Conservation (phyloP, 805 yeast genomes). For the Martiniozyma abietophila region DNA sequence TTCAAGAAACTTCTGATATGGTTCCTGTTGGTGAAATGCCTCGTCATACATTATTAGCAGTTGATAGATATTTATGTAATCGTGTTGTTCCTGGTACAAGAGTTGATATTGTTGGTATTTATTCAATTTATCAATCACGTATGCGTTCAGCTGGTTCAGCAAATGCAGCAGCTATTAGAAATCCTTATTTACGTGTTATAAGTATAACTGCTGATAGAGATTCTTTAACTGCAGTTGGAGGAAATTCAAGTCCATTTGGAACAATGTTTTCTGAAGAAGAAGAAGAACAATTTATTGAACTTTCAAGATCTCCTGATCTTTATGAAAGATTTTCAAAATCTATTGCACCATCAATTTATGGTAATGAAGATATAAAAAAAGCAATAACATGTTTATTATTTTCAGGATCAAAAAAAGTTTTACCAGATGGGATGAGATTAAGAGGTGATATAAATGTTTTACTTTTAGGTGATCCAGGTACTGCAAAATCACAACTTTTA, state of each 20-base stretch:
- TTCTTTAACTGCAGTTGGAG: conserved; percentile 34
- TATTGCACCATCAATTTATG: conserved; percentile 95
- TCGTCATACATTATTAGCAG: conserved; percentile 77
- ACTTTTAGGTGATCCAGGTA: conserved; percentile 96
- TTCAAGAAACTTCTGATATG: conserved; percentile 97
- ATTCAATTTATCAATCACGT: conserved; percentile 79
- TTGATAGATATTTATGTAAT: conserved; percentile 85
- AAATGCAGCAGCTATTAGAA: conserved; percentile 77
- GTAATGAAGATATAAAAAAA: conserved; percentile 85
- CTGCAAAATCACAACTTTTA: conserved; percentile 93
- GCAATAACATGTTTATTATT: conserved; percentile 85
- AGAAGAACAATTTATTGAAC: conserved; percentile 77
- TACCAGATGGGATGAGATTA: conserved; percentile 94
- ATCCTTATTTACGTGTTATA: conserved; percentile 79
- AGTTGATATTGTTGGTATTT: conserved; percentile 85
- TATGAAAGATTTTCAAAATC: conserved; percentile 80
- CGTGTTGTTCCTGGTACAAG: conserved; percentile 91
- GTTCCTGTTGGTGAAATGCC: conserved; percentile 99
- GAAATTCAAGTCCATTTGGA: conserved; percentile 21
- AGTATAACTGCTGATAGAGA: conserved; percentile 80
- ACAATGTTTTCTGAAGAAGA: conserved; percentile 79
- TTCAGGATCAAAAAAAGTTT: conserved; percentile 87
- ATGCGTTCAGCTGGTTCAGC: conserved; percentile 41
- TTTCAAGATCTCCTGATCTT: conserved; percentile 76
- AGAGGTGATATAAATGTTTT: conserved; percentile 96